Conservation (phyloP, 306 rosid species). For the Glycine latifolia region DNA sequence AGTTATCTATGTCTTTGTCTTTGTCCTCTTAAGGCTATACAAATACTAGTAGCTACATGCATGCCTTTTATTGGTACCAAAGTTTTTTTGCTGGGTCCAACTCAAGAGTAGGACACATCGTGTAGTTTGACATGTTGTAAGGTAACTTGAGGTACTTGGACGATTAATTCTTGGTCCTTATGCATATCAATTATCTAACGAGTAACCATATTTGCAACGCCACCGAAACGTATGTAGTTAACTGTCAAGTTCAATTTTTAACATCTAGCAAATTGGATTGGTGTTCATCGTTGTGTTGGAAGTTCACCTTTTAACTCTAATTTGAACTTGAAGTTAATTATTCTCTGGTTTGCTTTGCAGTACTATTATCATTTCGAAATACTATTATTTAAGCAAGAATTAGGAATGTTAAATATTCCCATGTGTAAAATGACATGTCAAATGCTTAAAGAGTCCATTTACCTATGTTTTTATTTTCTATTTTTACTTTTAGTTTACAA, state of each 20-base stretch:
- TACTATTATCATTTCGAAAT: background rate
- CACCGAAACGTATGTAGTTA: conserved; percentile 11
- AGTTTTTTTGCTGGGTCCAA: conserved; percentile 30
- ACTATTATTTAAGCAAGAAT: no score
- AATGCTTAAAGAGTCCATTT: no score
- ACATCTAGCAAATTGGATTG: conserved; percentile 3
- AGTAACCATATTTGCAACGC: conserved; percentile 10
- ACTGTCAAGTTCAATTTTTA: conserved; percentile 23
- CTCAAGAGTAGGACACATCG: conserved; percentile 15
- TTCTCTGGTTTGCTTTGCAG: background rate
- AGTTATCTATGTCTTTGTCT: background rate
- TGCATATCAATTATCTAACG: background rate
- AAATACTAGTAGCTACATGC: background rate
- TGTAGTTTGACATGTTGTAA: conserved; percentile 25
- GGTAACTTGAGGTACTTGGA: conserved; percentile 8
- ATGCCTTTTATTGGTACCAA: conserved; percentile 1
- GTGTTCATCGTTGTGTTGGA: conserved; percentile 17
- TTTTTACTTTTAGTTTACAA: no score
- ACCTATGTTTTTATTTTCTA: no score
- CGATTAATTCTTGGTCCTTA: conserved; percentile 23
- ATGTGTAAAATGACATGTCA: no score
- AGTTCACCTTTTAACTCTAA: background rate
- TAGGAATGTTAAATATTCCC: no score
- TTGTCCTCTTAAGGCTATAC: conserved; percentile 11
- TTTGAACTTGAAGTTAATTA: background rate